Conservation (phyloP, 2,329 filamentous ascomycete species). For the Sporothrix phasma region DNA sequence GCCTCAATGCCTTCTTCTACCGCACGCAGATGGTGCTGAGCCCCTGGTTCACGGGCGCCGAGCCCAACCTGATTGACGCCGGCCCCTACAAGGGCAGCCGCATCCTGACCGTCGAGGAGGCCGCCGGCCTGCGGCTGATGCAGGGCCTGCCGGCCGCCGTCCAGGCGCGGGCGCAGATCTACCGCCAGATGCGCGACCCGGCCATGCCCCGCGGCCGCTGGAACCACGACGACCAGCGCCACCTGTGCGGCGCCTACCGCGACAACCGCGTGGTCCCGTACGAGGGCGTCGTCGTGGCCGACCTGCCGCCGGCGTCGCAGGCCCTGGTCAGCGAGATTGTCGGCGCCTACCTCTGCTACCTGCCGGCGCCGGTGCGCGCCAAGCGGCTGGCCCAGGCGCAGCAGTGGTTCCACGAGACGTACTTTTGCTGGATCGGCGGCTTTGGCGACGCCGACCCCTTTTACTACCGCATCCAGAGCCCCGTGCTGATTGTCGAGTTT, state of each 20-base stretch:
- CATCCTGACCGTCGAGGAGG: constrained; percentile 56
- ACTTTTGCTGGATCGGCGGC: constrained; percentile 70
- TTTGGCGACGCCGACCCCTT: constrained; percentile 58
- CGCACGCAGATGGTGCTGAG: constrained; percentile 55
- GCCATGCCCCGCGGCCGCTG: constrained; percentile 59
- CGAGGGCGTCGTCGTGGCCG: constrained; percentile 51
- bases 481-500: constrained; percentile 65
- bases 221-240: constrained; percentile 73
- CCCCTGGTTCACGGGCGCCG: constrained; percentile 71
- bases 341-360: constrained; percentile 57
- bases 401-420: constrained; percentile 56
- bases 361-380: constrained; percentile 46
- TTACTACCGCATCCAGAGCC: constrained; percentile 69
- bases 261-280: constrained; percentile 70
- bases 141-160: constrained; percentile 42
- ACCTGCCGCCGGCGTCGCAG: constrained; percentile 40
- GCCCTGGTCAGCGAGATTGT: constrained; percentile 48
- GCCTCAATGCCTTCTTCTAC: constrained; percentile 60
- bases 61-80: constrained; percentile 63
- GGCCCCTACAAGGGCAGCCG: constrained; percentile 53
- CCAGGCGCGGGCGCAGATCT: constrained; percentile 45
- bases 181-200: constrained; percentile 50
- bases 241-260: constrained; percentile 66
- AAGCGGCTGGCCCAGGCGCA: constrained; percentile 46
- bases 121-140: constrained; percentile 58